Base-by-base conservation (phyloP, 257 asterid species). In the Perilla frutescens region DNA sequence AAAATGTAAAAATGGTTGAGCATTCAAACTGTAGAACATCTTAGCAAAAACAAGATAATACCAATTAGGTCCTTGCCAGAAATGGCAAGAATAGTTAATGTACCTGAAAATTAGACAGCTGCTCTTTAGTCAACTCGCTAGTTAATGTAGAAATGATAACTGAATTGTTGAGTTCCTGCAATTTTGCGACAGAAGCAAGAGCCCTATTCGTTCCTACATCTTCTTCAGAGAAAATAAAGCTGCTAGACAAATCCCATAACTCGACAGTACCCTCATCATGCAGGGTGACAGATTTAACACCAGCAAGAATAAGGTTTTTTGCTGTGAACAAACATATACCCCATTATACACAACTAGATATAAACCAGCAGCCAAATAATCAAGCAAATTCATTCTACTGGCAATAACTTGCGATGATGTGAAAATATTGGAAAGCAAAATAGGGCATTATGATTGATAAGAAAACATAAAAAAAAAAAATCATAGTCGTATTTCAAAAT, bases 131-230 rank as follows among this genome's bases (percentile, higher is more conserved):
- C 87, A 93, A 74, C 72, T 90, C 84, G n/a, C 85, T 80, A 47
- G 95, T 84, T 81, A 90, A 68, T 48, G 95, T 80, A 2, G 95
- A 83, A 78, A 92, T 76, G 5, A 84, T 77, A 45, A 93, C 97
- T 39, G 93, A 92, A 85, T 86, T 93, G 67, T 93, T 93, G 62
- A 93, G 97, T 75, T 93, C 98, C 77, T 93, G 93, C 39, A 93
- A 81, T 82, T 93, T 93, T 64, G 82, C 89, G 51, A 89, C 75
- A 77, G 96, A 93, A 14, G 88, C 91, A 9, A 89, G 86, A 41
- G 98, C 98, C 78, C 96, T 90, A 77, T 90, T 93, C 83, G 85
- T 90, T 7, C 98, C 96, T 73, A 90, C 43, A 81, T 92, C 98
- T 49, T 77, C 80, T 83, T 92, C 95, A 1, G 97, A 78, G 86